Conservation (phyloP, 2,329 filamentous ascomycete species). For the Sporothrix mexicana region DNA sequence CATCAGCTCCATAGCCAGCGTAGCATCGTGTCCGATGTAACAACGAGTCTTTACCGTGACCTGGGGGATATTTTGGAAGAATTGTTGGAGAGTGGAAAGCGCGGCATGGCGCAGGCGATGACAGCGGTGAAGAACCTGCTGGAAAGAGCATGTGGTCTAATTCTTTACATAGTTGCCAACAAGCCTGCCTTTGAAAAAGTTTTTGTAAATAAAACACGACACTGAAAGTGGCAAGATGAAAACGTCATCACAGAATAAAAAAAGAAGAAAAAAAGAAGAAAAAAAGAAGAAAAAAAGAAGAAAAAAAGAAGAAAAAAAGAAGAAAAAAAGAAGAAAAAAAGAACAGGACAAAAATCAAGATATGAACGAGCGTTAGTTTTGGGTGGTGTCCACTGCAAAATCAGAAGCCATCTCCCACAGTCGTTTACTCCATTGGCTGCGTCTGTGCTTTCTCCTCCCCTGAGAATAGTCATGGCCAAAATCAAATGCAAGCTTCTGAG, state of each 20-base stretch:
- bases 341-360: too few species aligned
- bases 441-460: background rate
- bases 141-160: too few species aligned
- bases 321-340: too few species aligned
- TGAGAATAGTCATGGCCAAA: background rate
- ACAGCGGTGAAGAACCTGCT: background rate
- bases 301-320: background rate
- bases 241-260: too few species aligned
- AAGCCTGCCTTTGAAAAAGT: too few species aligned
- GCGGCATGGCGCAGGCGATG: background rate
- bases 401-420: too few species aligned
- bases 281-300: too few species aligned
- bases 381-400: background rate
- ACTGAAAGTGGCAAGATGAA: background rate
- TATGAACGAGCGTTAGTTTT: background rate
- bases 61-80: background rate
- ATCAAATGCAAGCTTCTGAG: background rate
- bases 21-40: slow-evolving; percentile 12
- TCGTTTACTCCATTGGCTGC: background rate
- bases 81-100: background rate
- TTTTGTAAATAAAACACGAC: background rate
- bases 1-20: background rate
- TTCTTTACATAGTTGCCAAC: background rate
- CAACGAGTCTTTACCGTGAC: background rate
- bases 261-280: background rate